Percentiles rank a stretch among this genome's conserved stretches.
Evolutionary conservation across 2,329 filamentous ascomycete genomes (phyloP).

Genomic region (Leptographium lundbergii): DNA sequence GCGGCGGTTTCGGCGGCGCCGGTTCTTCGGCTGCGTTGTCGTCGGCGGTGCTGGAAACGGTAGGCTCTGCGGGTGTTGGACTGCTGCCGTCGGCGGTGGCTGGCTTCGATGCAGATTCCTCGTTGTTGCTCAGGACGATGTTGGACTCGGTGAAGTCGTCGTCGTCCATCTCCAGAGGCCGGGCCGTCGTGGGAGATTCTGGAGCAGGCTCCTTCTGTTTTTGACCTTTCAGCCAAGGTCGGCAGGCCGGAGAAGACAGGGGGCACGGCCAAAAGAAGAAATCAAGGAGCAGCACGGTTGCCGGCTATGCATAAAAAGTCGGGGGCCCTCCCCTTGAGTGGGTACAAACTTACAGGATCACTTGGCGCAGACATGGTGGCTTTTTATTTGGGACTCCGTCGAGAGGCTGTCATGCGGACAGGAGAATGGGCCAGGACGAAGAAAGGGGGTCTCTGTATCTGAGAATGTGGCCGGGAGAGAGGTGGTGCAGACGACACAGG

Average conservation of each 20-base stretch:
- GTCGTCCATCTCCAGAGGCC: conserved; percentile 56
- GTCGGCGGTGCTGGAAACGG: conserved; percentile 15
- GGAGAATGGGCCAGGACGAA: background rate
- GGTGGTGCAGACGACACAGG: background rate
- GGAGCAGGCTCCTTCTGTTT: conserved; percentile 30
- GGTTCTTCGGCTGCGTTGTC: conserved; percentile 18
- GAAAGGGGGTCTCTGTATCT: too few species aligned
- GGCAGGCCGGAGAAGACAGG: background rate
- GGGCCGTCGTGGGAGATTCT: conserved; percentile 54
- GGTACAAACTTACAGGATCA: conserved; percentile 16
- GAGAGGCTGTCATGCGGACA: background rate
- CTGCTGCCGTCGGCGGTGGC: background rate
- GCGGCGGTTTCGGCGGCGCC: conserved; percentile 63
- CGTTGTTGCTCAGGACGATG: conserved; percentile 19
- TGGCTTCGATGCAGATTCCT: conserved; percentile 19
- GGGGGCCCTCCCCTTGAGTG: background rate
- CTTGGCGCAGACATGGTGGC: conserved; percentile 19
- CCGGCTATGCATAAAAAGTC: background rate
- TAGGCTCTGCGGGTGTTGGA: conserved; percentile 9
- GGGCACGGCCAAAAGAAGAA: background rate
- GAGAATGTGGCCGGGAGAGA: background rate
- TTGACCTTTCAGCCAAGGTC: background rate
- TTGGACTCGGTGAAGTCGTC: conserved; percentile 54
- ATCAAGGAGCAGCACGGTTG: background rate
- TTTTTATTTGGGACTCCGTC: background rate